Evolutionary conservation across 2,329 filamentous ascomycete species (phyloP).

Genomic region (Xylaria sp.): DNA sequence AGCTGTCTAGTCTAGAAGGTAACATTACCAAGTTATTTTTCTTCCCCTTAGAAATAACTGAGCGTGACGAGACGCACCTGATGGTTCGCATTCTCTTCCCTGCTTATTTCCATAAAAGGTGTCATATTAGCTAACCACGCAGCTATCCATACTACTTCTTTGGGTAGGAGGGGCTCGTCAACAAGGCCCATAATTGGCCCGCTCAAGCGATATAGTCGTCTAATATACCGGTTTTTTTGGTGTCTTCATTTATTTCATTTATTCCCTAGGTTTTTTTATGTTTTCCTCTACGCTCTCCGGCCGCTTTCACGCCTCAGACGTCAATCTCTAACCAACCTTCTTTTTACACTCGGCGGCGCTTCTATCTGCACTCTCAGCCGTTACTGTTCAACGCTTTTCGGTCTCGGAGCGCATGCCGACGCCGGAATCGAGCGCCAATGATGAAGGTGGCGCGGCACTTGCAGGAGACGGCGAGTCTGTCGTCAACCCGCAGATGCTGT

Average conservation of each 20-base stretch:
- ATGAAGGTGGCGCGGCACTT: constrained; percentile 28
- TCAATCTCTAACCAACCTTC: constrained; percentile 7
- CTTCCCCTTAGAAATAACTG: too few species aligned
- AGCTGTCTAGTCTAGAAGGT: background rate
- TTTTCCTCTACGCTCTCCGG: constrained; percentile 14
- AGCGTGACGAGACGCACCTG: background rate
- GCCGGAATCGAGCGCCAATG: constrained; percentile 22
- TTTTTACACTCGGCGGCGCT: background rate
- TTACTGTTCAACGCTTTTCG: background rate
- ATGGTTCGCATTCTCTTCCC: constrained; percentile 2
- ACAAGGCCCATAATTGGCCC: constrained; percentile 24
- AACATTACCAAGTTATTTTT: background rate
- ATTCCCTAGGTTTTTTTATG: too few species aligned
- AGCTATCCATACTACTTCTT: constrained; percentile 29
- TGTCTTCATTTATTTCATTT: too few species aligned
- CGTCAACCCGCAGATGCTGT: background rate
- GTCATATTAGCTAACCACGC: too few species aligned
- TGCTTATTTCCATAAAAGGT: constrained; percentile 21
- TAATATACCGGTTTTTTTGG: background rate
- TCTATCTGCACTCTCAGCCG: constrained; percentile 2
- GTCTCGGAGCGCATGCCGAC: background rate
- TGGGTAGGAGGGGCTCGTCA: constrained; percentile 29
- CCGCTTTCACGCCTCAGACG: constrained; percentile 6
- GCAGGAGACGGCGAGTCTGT: constrained; percentile 21
- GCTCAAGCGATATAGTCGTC: background rate